phyloP scores from a whole-genome alignment of 78 protist genomes.

The Dictyostelium citrinum region DNA sequence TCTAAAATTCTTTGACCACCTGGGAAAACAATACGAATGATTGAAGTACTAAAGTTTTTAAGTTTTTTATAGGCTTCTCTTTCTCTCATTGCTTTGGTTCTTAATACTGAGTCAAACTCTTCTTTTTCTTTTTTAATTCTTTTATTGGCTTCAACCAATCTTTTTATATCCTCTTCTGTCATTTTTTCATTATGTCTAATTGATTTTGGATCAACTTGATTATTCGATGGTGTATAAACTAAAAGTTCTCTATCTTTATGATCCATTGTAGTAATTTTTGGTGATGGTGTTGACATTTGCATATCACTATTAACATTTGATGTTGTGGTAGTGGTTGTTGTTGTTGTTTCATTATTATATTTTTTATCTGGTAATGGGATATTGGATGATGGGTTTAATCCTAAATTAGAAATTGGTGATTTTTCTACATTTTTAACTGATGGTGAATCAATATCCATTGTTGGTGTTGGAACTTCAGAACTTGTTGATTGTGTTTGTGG shows the following conservation, averaged over 20 bases:
- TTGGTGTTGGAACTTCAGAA: neutral
- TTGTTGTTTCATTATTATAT: neutral
- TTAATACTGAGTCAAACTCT: constrained; percentile 12
- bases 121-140: constrained; percentile 56
- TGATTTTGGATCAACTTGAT: constrained; percentile 16
- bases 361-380: neutral
- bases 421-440: neutral
- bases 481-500: neutral
- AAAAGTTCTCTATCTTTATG: constrained; percentile 39
- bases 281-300: neutral
- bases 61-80: constrained; percentile 19
- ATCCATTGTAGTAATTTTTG: neutral
- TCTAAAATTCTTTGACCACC: constrained; percentile 44
- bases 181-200: constrained; percentile 32
- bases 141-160: constrained; percentile 40
- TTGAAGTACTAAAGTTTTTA: constrained; percentile 2
- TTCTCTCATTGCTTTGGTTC: constrained; percentile 69
- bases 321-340: neutral
- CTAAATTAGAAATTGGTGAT: neutral
- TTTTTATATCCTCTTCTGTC: constrained; percentile 66
- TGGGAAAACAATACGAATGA: constrained; percentile 20
- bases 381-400: neutral
- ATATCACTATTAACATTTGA: neutral
- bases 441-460: neutral
- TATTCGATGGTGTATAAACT: constrained; percentile 27